phyloP scores from a whole-genome alignment of 768 basidiomycete species.

The Psilocybe subaeruginosa region DNA sequence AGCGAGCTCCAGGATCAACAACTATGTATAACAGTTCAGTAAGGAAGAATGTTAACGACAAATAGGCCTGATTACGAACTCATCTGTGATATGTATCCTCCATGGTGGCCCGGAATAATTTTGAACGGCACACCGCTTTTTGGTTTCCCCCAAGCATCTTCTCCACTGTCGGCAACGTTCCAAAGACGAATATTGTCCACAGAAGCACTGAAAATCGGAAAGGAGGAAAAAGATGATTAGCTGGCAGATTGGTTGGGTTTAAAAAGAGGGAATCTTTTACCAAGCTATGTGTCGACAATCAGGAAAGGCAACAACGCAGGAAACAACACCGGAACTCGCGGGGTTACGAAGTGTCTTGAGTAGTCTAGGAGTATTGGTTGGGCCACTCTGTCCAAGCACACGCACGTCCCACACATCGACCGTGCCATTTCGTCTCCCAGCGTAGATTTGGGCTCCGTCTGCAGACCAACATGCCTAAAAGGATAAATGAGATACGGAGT shows the following conservation, averaged over 20 bases:
- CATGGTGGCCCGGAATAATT: constrained; percentile 95
- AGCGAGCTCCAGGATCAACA: constrained; percentile 81
- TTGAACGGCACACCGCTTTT: constrained; percentile 85
- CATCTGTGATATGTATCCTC: constrained; percentile 92
- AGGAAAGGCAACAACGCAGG: constrained; percentile 89
- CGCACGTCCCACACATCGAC: constrained; percentile 96
- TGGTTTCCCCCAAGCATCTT: constrained; percentile 64
- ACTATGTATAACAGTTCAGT: constrained; percentile 46
- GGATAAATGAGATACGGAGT: constrained; percentile 1
- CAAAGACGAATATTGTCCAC: constrained; percentile 92
- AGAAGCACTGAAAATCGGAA: constrained; percentile 65
- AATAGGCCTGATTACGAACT: constrained; percentile 53
- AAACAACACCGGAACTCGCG: constrained; percentile 86
- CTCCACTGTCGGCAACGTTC: constrained; percentile 83
- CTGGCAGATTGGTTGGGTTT: not conserved
- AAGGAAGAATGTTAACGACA: not conserved
- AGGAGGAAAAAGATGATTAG: not conserved
- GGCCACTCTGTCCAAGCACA: constrained; percentile 67
- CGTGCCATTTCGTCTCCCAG: constrained; percentile 87
- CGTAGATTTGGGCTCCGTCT: constrained; percentile 86
- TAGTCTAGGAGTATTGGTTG: constrained; percentile 69
- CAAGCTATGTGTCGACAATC: constrained; percentile 91
- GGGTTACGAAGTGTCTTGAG: constrained; percentile 87
- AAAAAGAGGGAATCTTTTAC: constrained; percentile 48
- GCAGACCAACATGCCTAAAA: constrained; percentile 91